phyloP scores from a whole-genome alignment of 2,329 filamentous ascomycete genomes.

The Cadophora sp. region DNA sequence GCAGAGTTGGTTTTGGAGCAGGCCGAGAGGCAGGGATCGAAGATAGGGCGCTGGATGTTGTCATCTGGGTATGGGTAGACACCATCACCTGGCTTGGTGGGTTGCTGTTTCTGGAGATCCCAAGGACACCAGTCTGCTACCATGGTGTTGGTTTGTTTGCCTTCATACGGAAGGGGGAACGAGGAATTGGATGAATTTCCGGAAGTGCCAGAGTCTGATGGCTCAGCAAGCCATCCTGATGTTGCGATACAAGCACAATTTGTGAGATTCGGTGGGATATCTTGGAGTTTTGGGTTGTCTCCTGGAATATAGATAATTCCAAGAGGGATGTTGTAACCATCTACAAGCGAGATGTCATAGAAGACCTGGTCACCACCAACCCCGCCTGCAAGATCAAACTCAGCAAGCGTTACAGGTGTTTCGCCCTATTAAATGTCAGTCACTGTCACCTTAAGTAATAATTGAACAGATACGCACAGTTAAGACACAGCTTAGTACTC shows the following conservation, averaged over 20 bases:
- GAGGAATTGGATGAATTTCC: constrained; percentile 62
- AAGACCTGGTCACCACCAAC: constrained; percentile 68
- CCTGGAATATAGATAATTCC: constrained; percentile 67
- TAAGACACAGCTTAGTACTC: constrained; percentile 70
- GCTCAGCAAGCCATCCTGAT: constrained; percentile 63
- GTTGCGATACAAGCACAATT: constrained; percentile 81
- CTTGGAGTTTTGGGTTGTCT: constrained; percentile 63
- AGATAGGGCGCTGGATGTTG: constrained; percentile 71
- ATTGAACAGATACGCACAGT: constrained; percentile 59
- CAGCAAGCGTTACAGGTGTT: constrained; percentile 77
- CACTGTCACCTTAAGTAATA: not conserved
- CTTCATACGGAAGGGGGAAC: constrained; percentile 72
- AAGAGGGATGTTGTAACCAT: constrained; percentile 82
- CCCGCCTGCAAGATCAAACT: constrained; percentile 78
- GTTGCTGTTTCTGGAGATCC: constrained; percentile 73
- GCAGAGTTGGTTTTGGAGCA: constrained; percentile 73
- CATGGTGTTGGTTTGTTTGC: constrained; percentile 59
- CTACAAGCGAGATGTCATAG: constrained; percentile 85
- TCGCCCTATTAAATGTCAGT: constrained; percentile 60
- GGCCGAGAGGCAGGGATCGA: constrained; percentile 80
- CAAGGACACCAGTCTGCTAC: constrained; percentile 80
- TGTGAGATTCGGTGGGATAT: constrained; percentile 76
- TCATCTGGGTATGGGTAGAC: constrained; percentile 84
- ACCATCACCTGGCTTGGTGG: constrained; percentile 73
- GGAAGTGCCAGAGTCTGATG: constrained; percentile 54